A percentile compares a stretch with the other conserved stretches of the same genome.
These are phyloP conservation scores for Aspergillus eucalypticola DNA, from an alignment of 2,329 filamentous ascomycete species.

Conservation along the genomic window DNA sequence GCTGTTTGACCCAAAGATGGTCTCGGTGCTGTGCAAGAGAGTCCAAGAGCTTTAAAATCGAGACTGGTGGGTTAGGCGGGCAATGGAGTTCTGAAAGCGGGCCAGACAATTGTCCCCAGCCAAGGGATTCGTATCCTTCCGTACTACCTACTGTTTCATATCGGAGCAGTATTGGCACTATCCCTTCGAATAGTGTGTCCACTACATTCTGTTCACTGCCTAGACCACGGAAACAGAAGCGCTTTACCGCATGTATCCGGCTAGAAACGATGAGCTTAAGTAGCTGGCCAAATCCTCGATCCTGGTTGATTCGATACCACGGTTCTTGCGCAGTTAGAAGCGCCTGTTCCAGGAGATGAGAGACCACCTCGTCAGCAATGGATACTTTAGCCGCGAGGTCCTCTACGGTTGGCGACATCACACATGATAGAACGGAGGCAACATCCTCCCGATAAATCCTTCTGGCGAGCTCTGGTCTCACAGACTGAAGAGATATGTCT, in stretches of 20 bases:
- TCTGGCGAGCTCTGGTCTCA: not conserved
- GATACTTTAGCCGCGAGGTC: not conserved
- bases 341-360: not conserved
- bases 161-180: not conserved
- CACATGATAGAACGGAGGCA: not conserved
- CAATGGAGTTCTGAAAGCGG: not conserved
- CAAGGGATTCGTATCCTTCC: slow-evolving; percentile 9
- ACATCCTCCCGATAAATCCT: not conserved
- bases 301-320: not conserved
- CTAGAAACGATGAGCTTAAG: not conserved
- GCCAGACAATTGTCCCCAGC: not conserved
- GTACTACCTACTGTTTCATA: not conserved
- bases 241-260: not conserved
- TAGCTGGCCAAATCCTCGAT: not conserved
- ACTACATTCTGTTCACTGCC: not conserved
- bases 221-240: not conserved
- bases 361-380: not conserved
- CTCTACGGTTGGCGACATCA: not conserved
- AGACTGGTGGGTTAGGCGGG: not conserved
- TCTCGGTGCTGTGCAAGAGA: not conserved
- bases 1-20: not conserved
- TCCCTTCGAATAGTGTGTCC: not conserved
- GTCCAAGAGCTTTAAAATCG: not conserved
- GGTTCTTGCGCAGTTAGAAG: not conserved
- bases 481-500: not conserved